A percentile compares a stretch with the other conserved stretches of the same genome.
phyloP scores from a whole-genome alignment of 2,329 filamentous ascomycete species.

The Xylariales sp. region DNA sequence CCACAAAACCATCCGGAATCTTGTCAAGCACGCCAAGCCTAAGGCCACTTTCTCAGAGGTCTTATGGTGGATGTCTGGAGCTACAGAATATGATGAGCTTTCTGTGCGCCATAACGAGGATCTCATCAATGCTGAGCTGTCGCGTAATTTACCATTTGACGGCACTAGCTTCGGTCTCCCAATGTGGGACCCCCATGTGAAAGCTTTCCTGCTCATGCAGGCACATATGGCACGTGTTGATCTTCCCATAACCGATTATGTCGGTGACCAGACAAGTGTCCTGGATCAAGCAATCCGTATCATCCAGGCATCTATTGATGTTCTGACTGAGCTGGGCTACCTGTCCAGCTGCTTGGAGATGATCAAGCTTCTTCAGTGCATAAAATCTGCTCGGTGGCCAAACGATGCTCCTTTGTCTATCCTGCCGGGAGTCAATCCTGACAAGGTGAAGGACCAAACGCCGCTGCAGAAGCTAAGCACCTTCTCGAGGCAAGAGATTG shows the following conservation, averaged over 20 bases:
- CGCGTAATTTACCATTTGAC: conserved; percentile 68
- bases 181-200: conserved; percentile 98
- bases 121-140: conserved; percentile 88
- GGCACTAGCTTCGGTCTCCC: conserved; percentile 65
- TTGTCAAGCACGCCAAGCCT: conserved; percentile 71
- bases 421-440: conserved; percentile 64
- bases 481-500: conserved; percentile 14
- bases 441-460: conserved; percentile 30
- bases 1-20: conserved; percentile 86
- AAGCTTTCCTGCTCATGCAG: conserved; percentile 89
- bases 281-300: conserved; percentile 96
- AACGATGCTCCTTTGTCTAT: conserved; percentile 75
- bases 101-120: conserved; percentile 98
- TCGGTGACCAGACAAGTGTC: conserved; percentile 86
- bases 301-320: conserved; percentile 90
- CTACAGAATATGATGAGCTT: conserved; percentile 94
- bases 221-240: conserved; percentile 92
- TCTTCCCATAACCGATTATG: conserved; percentile 93
- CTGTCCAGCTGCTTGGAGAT: conserved; percentile 74
- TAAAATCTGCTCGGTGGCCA: conserved; percentile 92
- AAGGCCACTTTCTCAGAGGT: conserved; percentile 76
- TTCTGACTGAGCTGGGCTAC: conserved; percentile 84
- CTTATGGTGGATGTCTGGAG: conserved; percentile 86
- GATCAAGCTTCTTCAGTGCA: conserved; percentile 81
- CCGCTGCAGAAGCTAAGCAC: conserved; percentile 34